A percentile compares a stretch with the other conserved stretches of the same genome.
phyloP scores from a whole-genome alignment of 495 filamentous ascomycete genomes.

The Durotheca rogersii region DNA sequence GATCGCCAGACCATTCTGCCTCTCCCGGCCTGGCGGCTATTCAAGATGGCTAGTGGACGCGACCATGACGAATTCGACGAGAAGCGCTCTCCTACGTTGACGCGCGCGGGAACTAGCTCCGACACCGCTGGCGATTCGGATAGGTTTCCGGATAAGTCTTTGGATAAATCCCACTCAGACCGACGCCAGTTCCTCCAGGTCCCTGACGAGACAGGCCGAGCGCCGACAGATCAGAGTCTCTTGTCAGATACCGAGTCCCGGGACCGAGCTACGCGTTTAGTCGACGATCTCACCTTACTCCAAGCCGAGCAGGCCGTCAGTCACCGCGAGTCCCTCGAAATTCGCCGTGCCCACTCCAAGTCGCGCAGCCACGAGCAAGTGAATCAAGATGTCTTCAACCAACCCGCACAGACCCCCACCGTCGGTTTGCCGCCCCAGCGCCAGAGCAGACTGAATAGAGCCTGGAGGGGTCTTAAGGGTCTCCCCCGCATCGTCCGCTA shows the following conservation, averaged over 20 bases:
- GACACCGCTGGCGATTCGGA: conserved; percentile 29
- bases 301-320: conserved; percentile 76
- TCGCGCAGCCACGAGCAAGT: conserved; percentile 45
- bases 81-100: conserved; percentile 28
- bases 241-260: conserved; percentile 33
- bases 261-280: conserved; percentile 70
- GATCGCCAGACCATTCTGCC: no score
- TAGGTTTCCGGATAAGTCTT: conserved; percentile 15
- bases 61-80: conserved; percentile 24
- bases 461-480: conserved; percentile 58
- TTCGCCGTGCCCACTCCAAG: conserved; percentile 40
- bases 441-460: conserved; percentile 56
- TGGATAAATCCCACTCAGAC: conserved; percentile 24
- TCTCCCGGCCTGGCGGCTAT: neutral
- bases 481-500: conserved; percentile 82
- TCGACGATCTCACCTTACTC: conserved; percentile 82
- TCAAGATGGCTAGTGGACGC: conserved; percentile 18
- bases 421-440: conserved; percentile 41
- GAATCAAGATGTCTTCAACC: conserved; percentile 81
- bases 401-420: conserved; percentile 54
- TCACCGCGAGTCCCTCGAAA: conserved; percentile 48
- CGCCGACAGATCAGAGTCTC: conserved; percentile 6
- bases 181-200: conserved; percentile 25
- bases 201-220: conserved; percentile 12
- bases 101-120: conserved; percentile 29